Base-by-base conservation (phyloP, 345 rosid species). In the Aethionema arabicum region DNA sequence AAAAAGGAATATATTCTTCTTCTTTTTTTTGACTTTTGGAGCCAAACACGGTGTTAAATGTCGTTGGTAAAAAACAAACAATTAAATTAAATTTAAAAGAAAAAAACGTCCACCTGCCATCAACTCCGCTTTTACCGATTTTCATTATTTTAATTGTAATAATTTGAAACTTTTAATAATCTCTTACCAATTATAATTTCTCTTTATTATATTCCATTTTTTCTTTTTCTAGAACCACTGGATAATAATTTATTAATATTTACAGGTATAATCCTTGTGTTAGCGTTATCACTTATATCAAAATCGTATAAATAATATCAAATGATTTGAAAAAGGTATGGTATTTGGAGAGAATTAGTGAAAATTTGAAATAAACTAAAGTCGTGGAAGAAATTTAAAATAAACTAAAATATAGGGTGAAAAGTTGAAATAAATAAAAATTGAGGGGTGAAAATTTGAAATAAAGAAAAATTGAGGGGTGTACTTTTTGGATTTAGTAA, bases 71-170 rank as follows among this genome's bases (percentile, higher is more conserved):
- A 41, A 67, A 59, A 40, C 65, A 40, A 51, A 41, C 52, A 21
- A 49, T 42, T 54, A 56, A 36, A 40, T 70, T 63, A 30, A 65
- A 21, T 21, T 21, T 21, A 21, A 21, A 21, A 21, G 27, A 13
- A 56, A 56, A 56, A 70, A 63, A 56, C 36, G 32, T 42, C 69
- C 74, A 63, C 64, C 56, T 70, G 74, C 59, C 64, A 63, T 70
- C 63, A 33, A 70, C 47, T 70, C 59, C 39, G 48, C 74, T 36
- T 70, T 70, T 70, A 51, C 64, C 42, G 65, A 63, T 70, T 63
- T 69, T 58, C 58, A 62, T 67, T 61, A 48, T 49, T 48, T 56
- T 63, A 32, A 56, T 42, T 30, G 1, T 41, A 33, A 21, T 32
- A 7, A 16, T 69, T 69, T 69, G 68, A 69, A 55, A 48, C 52